Evolutionary conservation across 306 rosid genomes (phyloP).

Genomic region (Dalbergia oliveri): DNA sequence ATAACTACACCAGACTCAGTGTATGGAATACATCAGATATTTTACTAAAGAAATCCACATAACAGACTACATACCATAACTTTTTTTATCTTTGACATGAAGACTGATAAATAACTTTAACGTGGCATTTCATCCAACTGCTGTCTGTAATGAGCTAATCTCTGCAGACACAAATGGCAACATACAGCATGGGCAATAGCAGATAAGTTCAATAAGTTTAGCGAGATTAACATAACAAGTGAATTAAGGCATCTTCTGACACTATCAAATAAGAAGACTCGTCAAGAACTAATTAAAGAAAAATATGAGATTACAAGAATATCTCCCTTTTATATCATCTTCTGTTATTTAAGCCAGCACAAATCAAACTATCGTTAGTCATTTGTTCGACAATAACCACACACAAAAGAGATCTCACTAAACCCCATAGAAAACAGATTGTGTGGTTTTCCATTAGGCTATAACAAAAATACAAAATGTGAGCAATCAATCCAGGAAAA

Average conservation of each 20-base stretch:
- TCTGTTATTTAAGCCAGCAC: background rate
- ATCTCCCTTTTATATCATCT: conserved; percentile 21
- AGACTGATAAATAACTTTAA: conserved; percentile 34
- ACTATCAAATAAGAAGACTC: conserved; percentile 20
- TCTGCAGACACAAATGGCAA: conserved; percentile 54
- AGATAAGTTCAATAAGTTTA: conserved; percentile 19
- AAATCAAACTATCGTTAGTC: background rate
- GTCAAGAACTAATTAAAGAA: background rate
- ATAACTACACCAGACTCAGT: conserved; percentile 25
- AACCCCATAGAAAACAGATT: conserved; percentile 28
- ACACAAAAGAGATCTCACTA: background rate
- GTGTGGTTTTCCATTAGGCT: conserved; percentile 7
- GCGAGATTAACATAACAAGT: conserved; percentile 4
- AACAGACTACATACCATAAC: conserved; percentile 37
- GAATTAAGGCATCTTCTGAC: conserved; percentile 8
- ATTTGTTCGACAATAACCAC: conserved; percentile 4
- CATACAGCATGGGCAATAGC: conserved; percentile 30
- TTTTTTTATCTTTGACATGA: conserved; percentile 11
- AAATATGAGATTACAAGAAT: background rate
- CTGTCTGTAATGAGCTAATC: conserved; percentile 65
- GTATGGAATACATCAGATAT: background rate
- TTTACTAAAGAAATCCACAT: background rate
- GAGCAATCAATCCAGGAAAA: background rate
- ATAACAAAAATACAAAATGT: conserved; percentile 19
- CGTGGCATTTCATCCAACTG: conserved; percentile 59